phyloP scores from a whole-genome alignment of 1,139 yeast genomes.

The Blastobotrys illinoisensis region DNA sequence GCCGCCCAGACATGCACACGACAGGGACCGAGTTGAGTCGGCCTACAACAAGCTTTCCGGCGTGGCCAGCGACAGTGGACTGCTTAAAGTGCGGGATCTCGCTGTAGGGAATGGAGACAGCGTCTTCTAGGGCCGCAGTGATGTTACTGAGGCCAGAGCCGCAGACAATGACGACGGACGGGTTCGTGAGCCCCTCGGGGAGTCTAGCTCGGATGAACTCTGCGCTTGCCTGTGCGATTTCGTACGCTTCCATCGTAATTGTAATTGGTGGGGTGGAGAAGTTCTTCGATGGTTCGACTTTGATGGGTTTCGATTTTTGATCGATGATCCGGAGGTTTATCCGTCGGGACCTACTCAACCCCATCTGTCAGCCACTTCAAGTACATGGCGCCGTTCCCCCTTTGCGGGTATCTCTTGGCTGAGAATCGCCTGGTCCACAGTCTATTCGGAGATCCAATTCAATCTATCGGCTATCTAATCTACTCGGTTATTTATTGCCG shows the following conservation, averaged over 20 bases:
- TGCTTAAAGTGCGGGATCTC: constrained; percentile 74
- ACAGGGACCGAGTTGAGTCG: constrained; percentile 74
- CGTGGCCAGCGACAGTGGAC: constrained; percentile 84
- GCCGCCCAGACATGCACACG: constrained; percentile 87
- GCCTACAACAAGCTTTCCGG: constrained; percentile 79
- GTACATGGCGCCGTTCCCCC: too few relatives aligned
- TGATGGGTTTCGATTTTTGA: background rate
- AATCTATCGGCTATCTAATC: too few relatives aligned
- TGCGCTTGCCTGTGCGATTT: constrained; percentile 24
- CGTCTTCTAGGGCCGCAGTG: constrained; percentile 50
- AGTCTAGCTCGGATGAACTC: constrained; percentile 21
- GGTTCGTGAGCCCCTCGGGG: constrained; percentile 26
- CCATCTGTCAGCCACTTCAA: too few relatives aligned
- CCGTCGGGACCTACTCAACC: background rate
- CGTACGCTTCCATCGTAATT: constrained; percentile 10
- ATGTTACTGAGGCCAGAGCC: constrained; percentile 95
- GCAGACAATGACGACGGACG: constrained; percentile 71
- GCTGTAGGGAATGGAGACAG: constrained; percentile 53
- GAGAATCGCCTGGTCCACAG: too few relatives aligned
- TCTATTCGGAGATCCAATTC: too few relatives aligned
- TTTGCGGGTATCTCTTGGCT: too few relatives aligned
- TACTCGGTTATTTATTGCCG: too few relatives aligned
- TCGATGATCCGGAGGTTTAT: background rate
- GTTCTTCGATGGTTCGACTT: background rate
- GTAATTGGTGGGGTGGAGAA: background rate